These are phyloP conservation scores for Syzygium aqueum DNA, from an alignment of 345 rosid species.

Conservation along the genomic window DNA sequence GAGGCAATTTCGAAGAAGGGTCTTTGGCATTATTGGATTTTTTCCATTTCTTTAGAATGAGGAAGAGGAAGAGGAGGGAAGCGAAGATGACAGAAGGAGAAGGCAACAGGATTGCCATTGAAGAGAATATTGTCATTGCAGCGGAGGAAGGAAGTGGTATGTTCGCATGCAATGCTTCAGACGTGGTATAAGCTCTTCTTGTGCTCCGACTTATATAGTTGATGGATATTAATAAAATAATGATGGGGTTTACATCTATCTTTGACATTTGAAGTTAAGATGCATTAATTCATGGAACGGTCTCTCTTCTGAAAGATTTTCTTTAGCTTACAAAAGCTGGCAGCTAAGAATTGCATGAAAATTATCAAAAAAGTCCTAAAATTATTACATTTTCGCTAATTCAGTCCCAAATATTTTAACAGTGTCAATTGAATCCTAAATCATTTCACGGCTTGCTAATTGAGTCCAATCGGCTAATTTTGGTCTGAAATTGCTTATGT, in stretches of 20 bases:
- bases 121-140: not conserved
- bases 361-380: too few species aligned
- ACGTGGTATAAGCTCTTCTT: not conserved
- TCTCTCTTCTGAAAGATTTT: not conserved
- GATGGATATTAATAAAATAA: not conserved
- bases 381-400: too few species aligned
- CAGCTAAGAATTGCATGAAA: not conserved
- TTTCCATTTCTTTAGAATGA: not conserved
- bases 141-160: not conserved
- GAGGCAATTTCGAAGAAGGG: not conserved
- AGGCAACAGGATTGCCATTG: not conserved
- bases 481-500: too few species aligned
- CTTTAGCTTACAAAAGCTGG: not conserved
- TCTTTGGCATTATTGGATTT: not conserved
- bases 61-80: slow-evolving; percentile 1
- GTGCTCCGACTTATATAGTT: not conserved
- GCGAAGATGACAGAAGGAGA: not conserved
- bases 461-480: too few species aligned
- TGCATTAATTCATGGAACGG: not conserved
- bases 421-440: too few species aligned
- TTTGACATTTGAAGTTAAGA: not conserved
- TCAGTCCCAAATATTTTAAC: too few species aligned
- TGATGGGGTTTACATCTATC: not conserved
- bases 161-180: not conserved
- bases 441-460: too few species aligned